Percentiles rank a stretch among this genome's conserved stretches.
Evolutionary conservation across 2,329 filamentous ascomycete genomes (phyloP).

Genomic region (Graphium sp.): DNA sequence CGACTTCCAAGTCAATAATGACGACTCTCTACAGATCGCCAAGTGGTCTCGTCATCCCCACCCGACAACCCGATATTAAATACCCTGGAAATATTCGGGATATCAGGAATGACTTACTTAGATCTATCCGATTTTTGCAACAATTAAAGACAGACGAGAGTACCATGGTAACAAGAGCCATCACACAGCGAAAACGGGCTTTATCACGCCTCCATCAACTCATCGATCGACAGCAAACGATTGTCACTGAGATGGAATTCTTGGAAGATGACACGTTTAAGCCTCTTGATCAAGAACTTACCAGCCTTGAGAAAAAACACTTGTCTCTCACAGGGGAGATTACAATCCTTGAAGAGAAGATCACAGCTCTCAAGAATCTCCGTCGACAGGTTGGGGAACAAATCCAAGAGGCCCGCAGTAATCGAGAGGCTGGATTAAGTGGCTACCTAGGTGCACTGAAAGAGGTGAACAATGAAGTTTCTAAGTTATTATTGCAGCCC

Average conservation of each 20-base stretch:
- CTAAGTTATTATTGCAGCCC: constrained; percentile 39
- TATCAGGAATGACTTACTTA: constrained; percentile 47
- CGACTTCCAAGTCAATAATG: constrained; percentile 21
- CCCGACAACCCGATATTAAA: constrained; percentile 33
- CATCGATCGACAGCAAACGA: constrained; percentile 28
- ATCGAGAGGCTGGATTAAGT: constrained; percentile 53
- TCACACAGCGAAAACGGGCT: constrained; percentile 37
- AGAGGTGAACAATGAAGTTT: constrained; percentile 47
- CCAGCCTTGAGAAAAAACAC: constrained; percentile 38
- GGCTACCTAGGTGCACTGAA: constrained; percentile 52
- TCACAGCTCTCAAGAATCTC: constrained; percentile 41
- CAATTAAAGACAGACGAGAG: constrained; percentile 53
- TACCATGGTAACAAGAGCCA: constrained; percentile 36
- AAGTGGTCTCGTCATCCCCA: constrained; percentile 37
- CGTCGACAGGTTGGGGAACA: constrained; percentile 41
- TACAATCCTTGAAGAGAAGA: constrained; percentile 42
- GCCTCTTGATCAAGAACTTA: constrained; percentile 43
- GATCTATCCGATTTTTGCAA: constrained; percentile 45
- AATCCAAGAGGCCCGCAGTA: constrained; percentile 46
- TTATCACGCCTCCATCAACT: constrained; percentile 39
- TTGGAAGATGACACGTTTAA: constrained; percentile 39
- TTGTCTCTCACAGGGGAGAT: constrained; percentile 44
- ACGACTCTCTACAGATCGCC: constrained; percentile 22
- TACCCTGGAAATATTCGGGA: constrained; percentile 39
- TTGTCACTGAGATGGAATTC: constrained; percentile 30